Evolutionary conservation across 495 filamentous ascomycete species (phyloP), one percentile per base, ranked within the genome.

Genomic region (Trichoderma erinaceum): DNA sequence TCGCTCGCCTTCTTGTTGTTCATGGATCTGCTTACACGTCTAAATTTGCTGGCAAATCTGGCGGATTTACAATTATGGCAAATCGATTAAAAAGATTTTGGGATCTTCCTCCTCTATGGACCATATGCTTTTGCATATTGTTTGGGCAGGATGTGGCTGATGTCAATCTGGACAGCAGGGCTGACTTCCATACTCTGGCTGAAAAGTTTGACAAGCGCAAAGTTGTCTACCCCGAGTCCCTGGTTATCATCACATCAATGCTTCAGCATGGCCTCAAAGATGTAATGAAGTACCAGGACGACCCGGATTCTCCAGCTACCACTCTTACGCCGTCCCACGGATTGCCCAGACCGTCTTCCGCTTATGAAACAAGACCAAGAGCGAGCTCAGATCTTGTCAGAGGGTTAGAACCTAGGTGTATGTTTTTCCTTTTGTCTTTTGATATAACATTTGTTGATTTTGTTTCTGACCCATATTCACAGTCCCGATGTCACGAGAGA

Each of bases 211-310:
- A 83, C 41, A 82, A 82, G 69, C 79, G 83, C 41, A 85, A 85
- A 52, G 84, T 97, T 4, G 82, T 86, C 4, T 90, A 91, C 73
- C 89, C 93, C 1, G 91, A 93, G 72, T 85, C 93, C 32, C 78
- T 97, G 23, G 87, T 88, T 0, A 87, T 96, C 7, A 90, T 99
- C 38, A 85, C 85, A n/a, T 84, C 87, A 4, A 96, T 99, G 93
- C 78, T 98, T n/a, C 89, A 91, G 70, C 86, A 87, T 68, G 94
- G 91, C 3, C 73, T 96, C 29, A 87, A 87, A 64, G 83, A 87
- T 66, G 81, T 91, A 38, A 80, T 90, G 56, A 86, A 81, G 64
- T 79, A 88, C 68, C 85, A 86, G 69, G 81, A 85, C 68, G 85
- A 88, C 69, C 81, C 82, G 6, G 80, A 85, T 66, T 86, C 84